Evolutionary conservation across 306 rosid genomes (phyloP), one percentile per base, ranked within the genome.

Genomic region (Dalbergia cochinchinensis): DNA sequence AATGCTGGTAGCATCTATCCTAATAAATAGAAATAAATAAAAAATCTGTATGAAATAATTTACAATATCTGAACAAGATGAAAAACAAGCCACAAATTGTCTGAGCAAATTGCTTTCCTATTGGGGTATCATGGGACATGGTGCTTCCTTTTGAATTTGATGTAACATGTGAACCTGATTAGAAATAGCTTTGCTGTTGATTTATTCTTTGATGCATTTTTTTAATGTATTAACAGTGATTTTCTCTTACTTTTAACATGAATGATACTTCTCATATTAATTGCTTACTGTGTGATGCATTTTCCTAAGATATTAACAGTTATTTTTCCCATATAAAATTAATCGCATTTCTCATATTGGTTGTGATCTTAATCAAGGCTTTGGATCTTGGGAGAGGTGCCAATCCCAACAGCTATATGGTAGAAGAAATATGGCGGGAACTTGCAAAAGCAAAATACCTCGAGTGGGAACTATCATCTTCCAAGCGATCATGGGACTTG

Each of bases 331-430:
- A 9, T 44, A 51, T 55, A 42, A 50, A 16, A 11, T 48, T 41
- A 55, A 35, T n/a, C 18, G 41, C 8, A 3, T 48, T 53, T 78
- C 34, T 75, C 39, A 19, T 51, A 58, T 51, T 80, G 55, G 45
- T 68, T 59, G 39, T 51, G 57, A 44, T 72, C 76, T 66, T 66
- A 59, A 70, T 76, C 50, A 62, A 96, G 99, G 98, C 99, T 86
- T 82, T 96, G 92, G 96, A 96, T 83, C 94, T 93, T 82, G 99
- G 97, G 77, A 89, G 98, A 79, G 96, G 96, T 67, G 98, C 94
- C 42, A 55, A 93, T 58, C 96, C 91, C 7, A 83, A 91, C 42
- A 88, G 93, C 64, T 88, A 91, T 79, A 91, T 91, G 87, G 96
- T 91, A 55, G 99, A 96, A 74, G 93, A 90, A 77, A 90, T 96